A percentile compares a stretch with the other conserved stretches of the same genome.
phyloP scores from a whole-genome alignment of 768 basidiomycete species.

The Dacryopinax primogenitus region DNA sequence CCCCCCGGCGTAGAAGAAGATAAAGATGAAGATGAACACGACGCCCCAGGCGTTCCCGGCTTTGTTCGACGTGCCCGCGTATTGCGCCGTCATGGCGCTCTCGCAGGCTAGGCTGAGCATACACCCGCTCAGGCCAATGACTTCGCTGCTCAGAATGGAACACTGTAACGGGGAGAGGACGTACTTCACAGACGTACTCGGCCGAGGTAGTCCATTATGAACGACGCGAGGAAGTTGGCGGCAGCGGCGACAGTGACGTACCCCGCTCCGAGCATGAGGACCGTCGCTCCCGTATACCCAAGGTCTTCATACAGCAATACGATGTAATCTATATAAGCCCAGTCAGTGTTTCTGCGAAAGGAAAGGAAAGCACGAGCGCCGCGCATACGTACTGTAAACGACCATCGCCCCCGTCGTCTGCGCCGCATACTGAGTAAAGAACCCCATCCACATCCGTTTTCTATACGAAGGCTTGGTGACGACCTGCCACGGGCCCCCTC shows the following conservation, averaged over 20 bases:
- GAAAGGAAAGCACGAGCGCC: neutral
- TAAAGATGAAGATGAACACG: neutral
- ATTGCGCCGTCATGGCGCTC: conserved; percentile 4
- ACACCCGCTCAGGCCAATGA: neutral
- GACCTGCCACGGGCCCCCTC: neutral
- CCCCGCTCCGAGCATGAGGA: neutral
- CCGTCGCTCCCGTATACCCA: neutral
- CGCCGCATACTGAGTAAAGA: conserved; percentile 1
- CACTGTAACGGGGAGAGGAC: neutral
- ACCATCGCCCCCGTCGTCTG: conserved; percentile 1
- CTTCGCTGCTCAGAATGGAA: neutral
- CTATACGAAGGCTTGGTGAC: neutral
- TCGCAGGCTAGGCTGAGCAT: neutral
- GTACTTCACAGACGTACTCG: neutral
- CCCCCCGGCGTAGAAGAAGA: conserved; percentile 2
- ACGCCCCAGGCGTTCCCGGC: neutral
- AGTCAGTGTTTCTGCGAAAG: neutral
- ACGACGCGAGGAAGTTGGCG: neutral
- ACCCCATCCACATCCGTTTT: neutral
- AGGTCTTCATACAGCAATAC: neutral
- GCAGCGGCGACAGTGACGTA: neutral
- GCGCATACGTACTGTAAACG: neutral
- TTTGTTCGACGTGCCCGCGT: neutral
- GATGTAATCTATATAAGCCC: neutral
- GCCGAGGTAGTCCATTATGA: neutral